Conservation (phyloP, 768 basidiomycete species). For the Amanita rubescens region DNA sequence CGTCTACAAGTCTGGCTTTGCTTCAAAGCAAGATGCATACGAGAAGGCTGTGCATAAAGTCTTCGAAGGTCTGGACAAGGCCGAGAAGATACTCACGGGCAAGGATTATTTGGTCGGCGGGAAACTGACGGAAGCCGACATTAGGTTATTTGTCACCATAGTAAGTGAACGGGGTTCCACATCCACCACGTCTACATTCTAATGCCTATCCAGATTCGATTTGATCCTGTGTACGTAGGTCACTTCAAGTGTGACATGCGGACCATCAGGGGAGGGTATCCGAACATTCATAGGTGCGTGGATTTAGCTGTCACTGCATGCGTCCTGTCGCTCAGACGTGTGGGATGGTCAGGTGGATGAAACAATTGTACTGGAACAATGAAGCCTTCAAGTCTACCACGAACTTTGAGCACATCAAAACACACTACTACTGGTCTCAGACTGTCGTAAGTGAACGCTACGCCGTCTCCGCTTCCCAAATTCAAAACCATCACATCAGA, state of each 20-base stretch:
- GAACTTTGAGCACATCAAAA: slow-evolving; percentile 85
- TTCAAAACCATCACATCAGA: slow-evolving; percentile 30
- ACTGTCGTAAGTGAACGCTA: slow-evolving; percentile 22
- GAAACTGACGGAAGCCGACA: slow-evolving; percentile 75
- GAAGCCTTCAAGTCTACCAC: slow-evolving; percentile 83
- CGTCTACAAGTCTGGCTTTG: slow-evolving; percentile 89
- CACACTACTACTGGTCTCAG: slow-evolving; percentile 65
- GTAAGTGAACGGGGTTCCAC: slow-evolving; percentile 33
- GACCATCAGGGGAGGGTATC: slow-evolving; percentile 81
- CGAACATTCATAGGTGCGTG: slow-evolving; percentile 62
- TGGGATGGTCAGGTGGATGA: slow-evolving; percentile 52
- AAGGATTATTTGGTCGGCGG: slow-evolving; percentile 84
- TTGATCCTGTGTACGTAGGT: slow-evolving; percentile 83
- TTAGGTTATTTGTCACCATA: slow-evolving; percentile 90
- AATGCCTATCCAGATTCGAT: slow-evolving; percentile 53
- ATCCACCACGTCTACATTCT: not conserved
- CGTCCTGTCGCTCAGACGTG: not conserved
- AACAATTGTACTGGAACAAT: slow-evolving; percentile 87
- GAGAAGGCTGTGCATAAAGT: slow-evolving; percentile 65
- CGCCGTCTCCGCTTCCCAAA: not conserved
- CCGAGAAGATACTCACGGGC: slow-evolving; percentile 70
- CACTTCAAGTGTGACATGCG: slow-evolving; percentile 95
- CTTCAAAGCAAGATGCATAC: slow-evolving; percentile 75
- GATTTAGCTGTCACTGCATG: not conserved
- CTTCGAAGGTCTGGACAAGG: slow-evolving; percentile 72